Percentiles rank a stretch among this genome's conserved stretches.
phyloP scores from a whole-genome alignment of 805 yeast genomes.

The Metschnikowia kunwiensis region DNA sequence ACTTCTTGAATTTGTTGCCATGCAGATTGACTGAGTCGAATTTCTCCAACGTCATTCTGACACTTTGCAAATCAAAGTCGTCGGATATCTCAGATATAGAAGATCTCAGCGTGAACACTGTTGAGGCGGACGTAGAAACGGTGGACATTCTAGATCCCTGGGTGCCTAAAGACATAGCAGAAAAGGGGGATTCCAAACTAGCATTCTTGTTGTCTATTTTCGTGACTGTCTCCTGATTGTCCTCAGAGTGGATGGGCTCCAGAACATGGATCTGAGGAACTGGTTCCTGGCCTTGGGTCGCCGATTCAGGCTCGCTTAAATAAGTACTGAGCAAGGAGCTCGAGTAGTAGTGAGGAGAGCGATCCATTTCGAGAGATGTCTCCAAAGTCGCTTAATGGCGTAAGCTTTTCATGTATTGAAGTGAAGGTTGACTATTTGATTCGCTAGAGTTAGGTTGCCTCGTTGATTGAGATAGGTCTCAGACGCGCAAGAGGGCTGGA shows the following conservation, averaged over 20 bases:
- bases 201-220: background rate
- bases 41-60: conserved; percentile 8
- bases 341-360: conserved; percentile 4
- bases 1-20: conserved; percentile 2
- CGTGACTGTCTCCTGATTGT: no score
- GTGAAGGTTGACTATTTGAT: no score
- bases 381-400: no score
- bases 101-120: conserved; percentile 7
- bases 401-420: no score
- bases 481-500: no score
- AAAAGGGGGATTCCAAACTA: background rate
- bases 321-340: conserved; percentile 13
- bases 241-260: no score
- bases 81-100: conserved; percentile 9
- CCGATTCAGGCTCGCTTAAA: conserved; percentile 7
- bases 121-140: conserved; percentile 6
- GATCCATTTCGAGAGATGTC: no score
- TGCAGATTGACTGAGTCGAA: conserved; percentile 5
- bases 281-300: background rate
- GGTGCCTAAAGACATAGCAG: background rate
- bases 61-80: conserved; percentile 18
- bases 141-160: background rate
- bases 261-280: conserved; percentile 2
- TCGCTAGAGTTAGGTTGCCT: no score
- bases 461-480: no score